These are phyloP conservation scores for Pneumocystis canis DNA, from an alignment of 1,139 yeast species.

Conservation along the genomic window DNA sequence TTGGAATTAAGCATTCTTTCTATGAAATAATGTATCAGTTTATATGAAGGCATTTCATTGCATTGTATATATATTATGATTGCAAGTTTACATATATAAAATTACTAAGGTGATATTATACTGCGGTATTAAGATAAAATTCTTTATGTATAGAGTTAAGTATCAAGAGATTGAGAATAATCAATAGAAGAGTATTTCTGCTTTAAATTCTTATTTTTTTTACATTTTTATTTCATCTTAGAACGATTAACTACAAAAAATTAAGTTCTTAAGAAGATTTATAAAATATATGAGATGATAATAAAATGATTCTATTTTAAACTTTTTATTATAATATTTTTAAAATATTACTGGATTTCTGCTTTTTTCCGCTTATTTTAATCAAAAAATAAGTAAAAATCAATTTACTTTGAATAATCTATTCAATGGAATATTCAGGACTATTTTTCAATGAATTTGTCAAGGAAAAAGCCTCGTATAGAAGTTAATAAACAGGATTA, in stretches of 20 bases:
- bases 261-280: too few species aligned
- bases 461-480: neutral
- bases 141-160: neutral
- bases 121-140: neutral
- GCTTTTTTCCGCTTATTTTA: neutral
- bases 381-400: neutral
- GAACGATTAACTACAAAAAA: too few species aligned
- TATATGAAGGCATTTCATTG: neutral
- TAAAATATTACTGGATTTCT: neutral
- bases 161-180: neutral
- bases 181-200: neutral
- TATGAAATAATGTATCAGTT: neutral
- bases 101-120: neutral
- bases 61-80: neutral
- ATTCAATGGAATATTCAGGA: neutral
- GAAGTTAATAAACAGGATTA: neutral
- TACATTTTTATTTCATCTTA: neutral
- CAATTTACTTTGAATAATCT: neutral
- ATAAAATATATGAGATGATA: too few species aligned
- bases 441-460: neutral
- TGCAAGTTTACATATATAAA: neutral
- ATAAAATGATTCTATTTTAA: too few species aligned
- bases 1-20: conserved; percentile 39
- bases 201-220: neutral
- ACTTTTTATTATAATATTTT: neutral